phyloP scores from a whole-genome alignment of 352 stramenopile species.

The Phytophthora ohioensis region DNA sequence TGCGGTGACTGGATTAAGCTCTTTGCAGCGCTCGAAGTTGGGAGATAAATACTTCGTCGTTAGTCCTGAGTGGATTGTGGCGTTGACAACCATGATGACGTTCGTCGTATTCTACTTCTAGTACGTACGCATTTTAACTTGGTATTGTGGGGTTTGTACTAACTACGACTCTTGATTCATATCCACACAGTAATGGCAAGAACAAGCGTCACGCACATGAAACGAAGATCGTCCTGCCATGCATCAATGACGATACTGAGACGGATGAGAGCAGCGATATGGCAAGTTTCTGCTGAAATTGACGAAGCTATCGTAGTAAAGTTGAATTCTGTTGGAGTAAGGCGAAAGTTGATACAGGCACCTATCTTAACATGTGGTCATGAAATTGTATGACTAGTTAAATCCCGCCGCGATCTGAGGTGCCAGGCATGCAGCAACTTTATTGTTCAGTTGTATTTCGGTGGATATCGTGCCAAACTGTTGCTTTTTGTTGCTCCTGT shows the following conservation, averaged over 20 bases:
- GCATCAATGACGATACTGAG: not conserved
- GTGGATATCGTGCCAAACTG: too few relatives aligned
- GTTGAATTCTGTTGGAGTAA: too few relatives aligned
- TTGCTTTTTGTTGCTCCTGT: too few relatives aligned
- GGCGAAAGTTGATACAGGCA: too few relatives aligned
- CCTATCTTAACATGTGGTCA: too few relatives aligned
- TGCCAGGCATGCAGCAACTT: too few relatives aligned
- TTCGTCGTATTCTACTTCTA: conserved; percentile 62
- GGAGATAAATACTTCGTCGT: conserved; percentile 56
- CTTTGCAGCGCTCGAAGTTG: conserved; percentile 49
- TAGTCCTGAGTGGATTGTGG: conserved; percentile 64
- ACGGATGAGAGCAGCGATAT: not conserved
- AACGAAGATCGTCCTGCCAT: conserved; percentile 4
- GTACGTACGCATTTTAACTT: conserved; percentile 37
- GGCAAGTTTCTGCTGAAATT: conserved; percentile 4
- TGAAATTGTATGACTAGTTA: too few relatives aligned
- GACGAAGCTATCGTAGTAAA: too few relatives aligned
- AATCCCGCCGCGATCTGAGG: too few relatives aligned
- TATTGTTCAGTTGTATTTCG: too few relatives aligned
- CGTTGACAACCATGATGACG: conserved; percentile 45
- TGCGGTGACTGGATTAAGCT: conserved; percentile 55
- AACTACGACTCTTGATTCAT: not conserved
- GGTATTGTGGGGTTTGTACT: not conserved
- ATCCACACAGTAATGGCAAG: conserved; percentile 48
- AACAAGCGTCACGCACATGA: conserved; percentile 61